phyloP scores from a whole-genome alignment of 768 basidiomycete species.

The Suillus weaverae region DNA sequence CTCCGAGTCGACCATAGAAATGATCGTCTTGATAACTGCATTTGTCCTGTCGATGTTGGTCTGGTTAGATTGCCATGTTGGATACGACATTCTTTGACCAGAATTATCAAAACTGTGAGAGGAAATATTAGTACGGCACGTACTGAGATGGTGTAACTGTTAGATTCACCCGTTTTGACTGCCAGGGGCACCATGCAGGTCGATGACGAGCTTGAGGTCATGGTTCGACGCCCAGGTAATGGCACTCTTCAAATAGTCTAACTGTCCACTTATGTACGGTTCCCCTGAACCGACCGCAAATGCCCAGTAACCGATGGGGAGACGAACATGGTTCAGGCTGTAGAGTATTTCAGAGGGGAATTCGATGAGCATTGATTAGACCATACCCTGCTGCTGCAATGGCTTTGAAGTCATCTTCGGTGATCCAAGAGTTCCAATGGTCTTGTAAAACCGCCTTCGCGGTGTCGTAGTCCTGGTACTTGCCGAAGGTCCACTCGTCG shows the following conservation, averaged over 20 bases:
- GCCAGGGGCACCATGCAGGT: slow-evolving; percentile 55
- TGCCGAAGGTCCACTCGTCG: slow-evolving; percentile 54
- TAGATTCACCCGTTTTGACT: slow-evolving; percentile 48
- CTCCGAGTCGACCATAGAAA: slow-evolving; percentile 51
- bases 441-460: slow-evolving; percentile 58
- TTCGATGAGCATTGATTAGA: not conserved
- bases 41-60: slow-evolving; percentile 46
- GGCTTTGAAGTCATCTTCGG: slow-evolving; percentile 63
- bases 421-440: slow-evolving; percentile 78
- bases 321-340: slow-evolving; percentile 62
- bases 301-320: slow-evolving; percentile 61
- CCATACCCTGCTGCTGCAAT: slow-evolving; percentile 34
- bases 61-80: slow-evolving; percentile 51
- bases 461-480: slow-evolving; percentile 42
- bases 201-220: slow-evolving; percentile 51
- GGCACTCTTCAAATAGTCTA: slow-evolving; percentile 44
- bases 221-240: slow-evolving; percentile 41
- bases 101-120: slow-evolving; percentile 70
- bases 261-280: slow-evolving; percentile 42
- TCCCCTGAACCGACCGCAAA: slow-evolving; percentile 42
- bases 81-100: slow-evolving; percentile 56
- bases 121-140: slow-evolving; percentile 1
- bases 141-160: not conserved
- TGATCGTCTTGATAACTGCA: slow-evolving; percentile 58
- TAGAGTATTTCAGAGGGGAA: slow-evolving; percentile 24